These are phyloP conservation scores for Hypoxylon subgilvum DNA, from an alignment of 495 filamentous ascomycete species.

Conservation along the genomic window DNA sequence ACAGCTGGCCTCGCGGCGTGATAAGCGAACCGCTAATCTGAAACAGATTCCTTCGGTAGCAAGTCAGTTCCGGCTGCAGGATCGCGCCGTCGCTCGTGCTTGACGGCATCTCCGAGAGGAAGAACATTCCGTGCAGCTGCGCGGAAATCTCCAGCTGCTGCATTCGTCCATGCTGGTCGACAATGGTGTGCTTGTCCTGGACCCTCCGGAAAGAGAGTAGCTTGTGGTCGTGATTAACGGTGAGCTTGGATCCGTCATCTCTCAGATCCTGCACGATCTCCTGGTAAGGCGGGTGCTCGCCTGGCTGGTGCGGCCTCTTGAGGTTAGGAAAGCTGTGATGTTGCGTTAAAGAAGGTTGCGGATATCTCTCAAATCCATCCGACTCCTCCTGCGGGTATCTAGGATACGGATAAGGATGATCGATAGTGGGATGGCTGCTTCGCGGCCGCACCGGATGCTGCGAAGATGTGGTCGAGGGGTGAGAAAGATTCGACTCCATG, in stretches of 20 bases:
- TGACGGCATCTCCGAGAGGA: slow-evolving; percentile 84
- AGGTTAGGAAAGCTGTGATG: slow-evolving; percentile 62
- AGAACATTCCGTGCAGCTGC: slow-evolving; percentile 96
- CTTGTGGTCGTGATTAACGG: slow-evolving; percentile 63
- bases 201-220: slow-evolving; percentile 60
- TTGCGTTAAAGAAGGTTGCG: slow-evolving; percentile 53
- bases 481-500: slow-evolving; percentile 50
- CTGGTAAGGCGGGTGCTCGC: slow-evolving; percentile 54
- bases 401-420: slow-evolving; percentile 52
- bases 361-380: slow-evolving; percentile 54
- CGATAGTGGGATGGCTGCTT: slow-evolving; percentile 45
- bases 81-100: slow-evolving; percentile 66
- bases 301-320: slow-evolving; percentile 54
- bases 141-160: slow-evolving; percentile 70
- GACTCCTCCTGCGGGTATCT: slow-evolving; percentile 52
- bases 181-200: slow-evolving; percentile 62
- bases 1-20: slow-evolving; percentile 74
- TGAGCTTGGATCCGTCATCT: slow-evolving; percentile 58
- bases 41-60: slow-evolving; percentile 91
- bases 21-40: slow-evolving; percentile 89
- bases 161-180: slow-evolving; percentile 61
- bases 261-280: slow-evolving; percentile 61
- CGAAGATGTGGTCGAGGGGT: slow-evolving; percentile 46
- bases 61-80: slow-evolving; percentile 81
- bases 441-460: slow-evolving; percentile 54